phyloP scores from a whole-genome alignment of 306 rosid species.

The Vicia villosa region DNA sequence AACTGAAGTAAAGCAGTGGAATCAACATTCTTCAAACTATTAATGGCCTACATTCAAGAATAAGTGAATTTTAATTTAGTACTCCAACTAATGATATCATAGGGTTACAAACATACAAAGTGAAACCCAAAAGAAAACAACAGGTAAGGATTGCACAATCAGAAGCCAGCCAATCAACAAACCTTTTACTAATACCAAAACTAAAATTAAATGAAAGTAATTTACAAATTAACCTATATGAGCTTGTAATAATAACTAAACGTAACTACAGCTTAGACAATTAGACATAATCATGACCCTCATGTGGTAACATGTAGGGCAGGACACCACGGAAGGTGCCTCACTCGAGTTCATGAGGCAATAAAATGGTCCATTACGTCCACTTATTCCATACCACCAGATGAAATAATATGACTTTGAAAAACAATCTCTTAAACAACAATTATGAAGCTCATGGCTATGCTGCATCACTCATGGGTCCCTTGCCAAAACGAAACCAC shows the following conservation, averaged over 20 bases:
- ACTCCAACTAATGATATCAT: neutral
- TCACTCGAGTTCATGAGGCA: neutral
- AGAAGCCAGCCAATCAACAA: slow-evolving; percentile 30
- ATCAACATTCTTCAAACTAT: slow-evolving; percentile 98
- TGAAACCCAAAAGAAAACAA: neutral
- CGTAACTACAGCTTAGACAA: neutral
- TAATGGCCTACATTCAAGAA: slow-evolving; percentile 79
- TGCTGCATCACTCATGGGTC: neutral
- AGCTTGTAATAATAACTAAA: neutral
- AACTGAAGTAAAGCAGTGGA: slow-evolving; percentile 98
- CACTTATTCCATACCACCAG: neutral
- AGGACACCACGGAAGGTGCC: neutral
- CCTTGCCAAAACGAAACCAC: neutral
- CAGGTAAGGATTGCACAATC: neutral
- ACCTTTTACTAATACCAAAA: neutral
- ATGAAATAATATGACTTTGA: neutral
- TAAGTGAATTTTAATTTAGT: slow-evolving; percentile 35
- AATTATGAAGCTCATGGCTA: neutral
- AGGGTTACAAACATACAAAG: slow-evolving; percentile 1
- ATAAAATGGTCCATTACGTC: neutral
- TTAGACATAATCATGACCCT: neutral
- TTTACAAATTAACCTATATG: neutral
- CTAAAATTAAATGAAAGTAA: neutral
- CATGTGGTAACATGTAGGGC: neutral
- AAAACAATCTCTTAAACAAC: neutral